Evolutionary conservation across 805 yeast genomes (phyloP), one percentile per base, ranked within the genome.

Genomic region (Pichia paraexigua): DNA sequence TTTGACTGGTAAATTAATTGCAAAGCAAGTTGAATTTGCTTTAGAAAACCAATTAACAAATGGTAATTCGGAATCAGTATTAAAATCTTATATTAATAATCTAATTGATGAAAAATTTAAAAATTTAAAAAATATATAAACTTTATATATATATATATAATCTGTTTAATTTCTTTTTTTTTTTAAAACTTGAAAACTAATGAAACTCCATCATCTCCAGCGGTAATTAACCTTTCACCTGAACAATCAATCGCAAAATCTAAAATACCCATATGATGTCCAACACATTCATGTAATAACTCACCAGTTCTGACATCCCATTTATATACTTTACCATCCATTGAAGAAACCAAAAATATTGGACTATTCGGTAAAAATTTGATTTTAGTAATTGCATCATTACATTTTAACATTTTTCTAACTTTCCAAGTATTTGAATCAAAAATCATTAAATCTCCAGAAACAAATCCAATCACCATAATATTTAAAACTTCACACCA

Each of bases 131-230:
- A 30, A n/a, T 22, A n/a, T 35, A 37, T 30, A 43, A 30, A 13
- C 35, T 47, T 18, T 24, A 20, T 18, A 32, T 13, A 35, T 15
- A 15, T 15, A 17, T 49, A 15, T 39, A 18, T 30, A 18, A 13
- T 13, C 25, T 24, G 4, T 24, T 24, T 24, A 7, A 24, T 24
- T 24, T 24, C 25, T 24, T 8, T 27, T 17, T 9, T 17, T 11
- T 5, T 41, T 45, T 57, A 62, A 22, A 65, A 37, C 22, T 75
- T 73, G 60, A 82, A 90, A 12, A 92, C 79, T 57, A 92, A 72
- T 13, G 95, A 80, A 32, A 94, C 97, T 58, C 96, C 96, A 68
- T 94, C 99, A 66, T 94, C 99, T 57, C 97, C 97, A 15, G 97
- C 99, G 21, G 97, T 88, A 39, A 90, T 76, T 44, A 94, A 62